Evolutionary conservation across 2,329 filamentous ascomycete species (phyloP).

Genomic region (Xylariaceae sp.): DNA sequence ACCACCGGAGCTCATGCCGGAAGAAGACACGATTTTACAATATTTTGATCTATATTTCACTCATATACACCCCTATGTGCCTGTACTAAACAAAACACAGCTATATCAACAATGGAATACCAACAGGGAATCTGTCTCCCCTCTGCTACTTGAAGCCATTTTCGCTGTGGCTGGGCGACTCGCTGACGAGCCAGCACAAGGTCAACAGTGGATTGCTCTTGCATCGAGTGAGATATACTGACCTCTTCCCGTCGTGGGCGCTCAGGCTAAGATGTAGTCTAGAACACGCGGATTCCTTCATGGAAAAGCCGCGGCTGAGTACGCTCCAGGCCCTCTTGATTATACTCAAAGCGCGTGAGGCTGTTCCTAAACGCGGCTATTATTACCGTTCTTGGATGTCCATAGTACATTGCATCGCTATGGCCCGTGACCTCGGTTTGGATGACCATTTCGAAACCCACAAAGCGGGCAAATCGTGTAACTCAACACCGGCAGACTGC

Average conservation of each 20-base stretch:
- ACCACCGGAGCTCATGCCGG: constrained; percentile 88
- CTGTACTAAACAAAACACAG: constrained; percentile 75
- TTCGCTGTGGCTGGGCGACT: constrained; percentile 85
- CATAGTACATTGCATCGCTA: constrained; percentile 83
- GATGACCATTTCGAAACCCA: constrained; percentile 84
- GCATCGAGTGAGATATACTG: constrained; percentile 63
- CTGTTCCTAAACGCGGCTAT: constrained; percentile 88
- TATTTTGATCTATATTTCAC: constrained; percentile 90
- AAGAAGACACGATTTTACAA: constrained; percentile 72
- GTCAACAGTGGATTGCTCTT: constrained; percentile 88
- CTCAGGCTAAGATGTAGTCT: constrained; percentile 23
- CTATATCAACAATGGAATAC: constrained; percentile 90
- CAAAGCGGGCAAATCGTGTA: constrained; percentile 66
- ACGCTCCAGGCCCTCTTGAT: constrained; percentile 88
- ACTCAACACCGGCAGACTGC: constrained; percentile 68
- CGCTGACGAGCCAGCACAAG: constrained; percentile 77
- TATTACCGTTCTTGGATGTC: constrained; percentile 98
- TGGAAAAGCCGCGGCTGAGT: constrained; percentile 84
- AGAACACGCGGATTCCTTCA: constrained; percentile 91
- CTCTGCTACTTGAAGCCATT: constrained; percentile 81
- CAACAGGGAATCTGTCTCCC: constrained; percentile 79
- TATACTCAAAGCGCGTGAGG: constrained; percentile 84
- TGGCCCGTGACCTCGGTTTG: constrained; percentile 87
- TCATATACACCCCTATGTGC: constrained; percentile 88
- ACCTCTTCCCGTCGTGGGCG: no score